Evolutionary conservation across 192 early-diverging fungal genomes (phyloP), one percentile per base, ranked within the genome.

Genomic region (Lunasporangiospora selenospora): DNA sequence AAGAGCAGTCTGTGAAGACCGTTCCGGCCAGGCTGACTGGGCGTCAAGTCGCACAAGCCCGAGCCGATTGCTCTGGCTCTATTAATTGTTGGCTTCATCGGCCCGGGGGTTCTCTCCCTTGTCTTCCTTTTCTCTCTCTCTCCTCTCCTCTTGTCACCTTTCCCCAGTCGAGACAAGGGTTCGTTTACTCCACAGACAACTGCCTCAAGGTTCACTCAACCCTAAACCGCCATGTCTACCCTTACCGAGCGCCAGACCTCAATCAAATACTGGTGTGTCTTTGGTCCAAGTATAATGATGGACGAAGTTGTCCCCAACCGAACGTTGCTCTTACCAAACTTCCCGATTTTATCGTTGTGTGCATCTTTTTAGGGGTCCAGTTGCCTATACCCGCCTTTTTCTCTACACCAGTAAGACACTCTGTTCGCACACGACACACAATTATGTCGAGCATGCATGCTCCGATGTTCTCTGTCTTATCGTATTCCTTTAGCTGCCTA

Each of bases 331-430:
- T 34, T 11, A 57, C 6, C 19, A 34, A 33, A 19, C 10, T 6
- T 15, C 19, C 7, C 12, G 4, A 39, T 15, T 16, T 62, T 30
- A n/a, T 49, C n/a, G 11, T 23, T 53, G 4, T 3, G 52, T 2
- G 15, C 26, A 30, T 30, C 24, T 16, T 24, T 19, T 27, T 26
- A 71, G 67, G 67, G 27, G 30, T 18, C 67, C 67, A 29, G 57
- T 71, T 38, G 67, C 67, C 10, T 71, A 46, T 40, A 57, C 67
- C 8, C 67, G 67, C n/a, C 33, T 71, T 19, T 26, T 61, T 33
- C 53, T 71, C 45, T 71, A 71, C 36, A 39, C 39, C 44, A 57
- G 67, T 71, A 62, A 47, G 3, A 6, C 33, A 15, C 33, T 6
- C 10, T n/a, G 19, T 21, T 37, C 37, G 37, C 7, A 7, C 37